Evolutionary conservation across 768 basidiomycete species (phyloP).

Genomic region (Lyophyllum decastes): DNA sequence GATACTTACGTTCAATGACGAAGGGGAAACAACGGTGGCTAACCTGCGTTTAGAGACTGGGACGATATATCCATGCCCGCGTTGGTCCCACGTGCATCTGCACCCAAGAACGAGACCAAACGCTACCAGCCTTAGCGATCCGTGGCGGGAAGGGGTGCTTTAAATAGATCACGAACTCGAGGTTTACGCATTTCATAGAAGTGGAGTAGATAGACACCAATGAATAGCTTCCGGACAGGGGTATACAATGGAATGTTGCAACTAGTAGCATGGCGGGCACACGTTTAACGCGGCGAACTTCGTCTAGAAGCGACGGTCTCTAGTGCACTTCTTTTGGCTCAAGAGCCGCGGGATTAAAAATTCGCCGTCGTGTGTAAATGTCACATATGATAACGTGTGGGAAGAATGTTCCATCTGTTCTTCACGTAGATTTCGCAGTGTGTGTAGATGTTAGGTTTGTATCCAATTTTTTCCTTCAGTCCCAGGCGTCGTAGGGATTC

Average conservation of each 20-base stretch:
- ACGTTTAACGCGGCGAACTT: not conserved
- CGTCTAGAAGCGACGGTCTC: no score
- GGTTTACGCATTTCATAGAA: no score
- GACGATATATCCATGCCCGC: not conserved
- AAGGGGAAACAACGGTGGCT: not conserved
- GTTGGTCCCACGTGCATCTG: not conserved
- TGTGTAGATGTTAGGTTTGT: conserved; percentile 21
- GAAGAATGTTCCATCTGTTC: conserved; percentile 7
- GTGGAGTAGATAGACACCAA: no score
- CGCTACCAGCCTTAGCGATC: no score
- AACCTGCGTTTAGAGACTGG: not conserved
- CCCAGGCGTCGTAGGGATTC: conserved; percentile 15
- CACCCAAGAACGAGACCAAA: not conserved
- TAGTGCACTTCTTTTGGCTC: no score
- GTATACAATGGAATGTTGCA: no score
- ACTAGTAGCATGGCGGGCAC: no score
- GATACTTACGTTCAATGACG: no score
- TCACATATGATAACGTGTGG: conserved; percentile 4
- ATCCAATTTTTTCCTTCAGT: conserved; percentile 14
- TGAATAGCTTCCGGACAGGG: no score
- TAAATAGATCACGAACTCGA: no score
- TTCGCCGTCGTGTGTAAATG: not conserved
- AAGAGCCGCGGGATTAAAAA: no score
- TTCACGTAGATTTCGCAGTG: conserved; percentile 2
- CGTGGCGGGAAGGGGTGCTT: no score